A percentile compares a stretch with the other conserved stretches of the same genome.
Conservation (phyloP, 2,329 filamentous ascomycete genomes). For the Alternaria gaisen region DNA sequence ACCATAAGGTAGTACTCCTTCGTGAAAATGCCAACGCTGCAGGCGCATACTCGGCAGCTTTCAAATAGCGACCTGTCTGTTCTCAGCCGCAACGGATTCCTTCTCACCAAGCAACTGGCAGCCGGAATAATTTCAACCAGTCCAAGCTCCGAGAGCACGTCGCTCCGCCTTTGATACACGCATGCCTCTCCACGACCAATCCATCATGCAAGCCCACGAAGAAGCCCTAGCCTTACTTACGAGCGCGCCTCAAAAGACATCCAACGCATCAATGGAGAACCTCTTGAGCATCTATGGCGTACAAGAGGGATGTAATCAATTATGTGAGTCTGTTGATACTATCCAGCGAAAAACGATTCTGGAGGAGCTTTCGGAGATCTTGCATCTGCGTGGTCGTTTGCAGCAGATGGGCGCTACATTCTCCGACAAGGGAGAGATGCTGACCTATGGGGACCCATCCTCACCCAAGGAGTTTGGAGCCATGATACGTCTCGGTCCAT, state of each 20-base stretch:
- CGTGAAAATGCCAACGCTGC: not conserved
- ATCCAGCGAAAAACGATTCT: not conserved
- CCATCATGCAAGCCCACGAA: not conserved
- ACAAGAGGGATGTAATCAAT: not conserved
- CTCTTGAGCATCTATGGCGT: not conserved
- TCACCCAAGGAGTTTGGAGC: constrained; percentile 10
- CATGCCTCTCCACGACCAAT: not conserved
- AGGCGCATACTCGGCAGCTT: not conserved
- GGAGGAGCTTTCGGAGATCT: not conserved
- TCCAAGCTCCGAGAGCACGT: not conserved
- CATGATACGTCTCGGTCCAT: constrained; percentile 16
- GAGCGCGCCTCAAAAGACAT: not conserved
- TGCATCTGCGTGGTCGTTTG: constrained; percentile 10
- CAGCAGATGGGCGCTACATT: constrained; percentile 19
- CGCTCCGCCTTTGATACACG: not conserved
- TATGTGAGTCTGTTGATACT: not conserved
- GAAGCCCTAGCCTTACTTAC: not conserved
- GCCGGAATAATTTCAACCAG: not conserved
- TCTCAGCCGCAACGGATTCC: not conserved
- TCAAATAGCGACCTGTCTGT: not conserved
- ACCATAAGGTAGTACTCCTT: not conserved
- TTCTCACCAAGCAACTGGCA: not conserved
- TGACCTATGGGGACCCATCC: constrained; percentile 18
- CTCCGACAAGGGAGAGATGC: constrained; percentile 12
- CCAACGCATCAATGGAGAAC: not conserved